A percentile compares a stretch with the other conserved stretches of the same genome.
Conservation (phyloP, 75 land plant genomes). For the Sequoia sempervirens region DNA sequence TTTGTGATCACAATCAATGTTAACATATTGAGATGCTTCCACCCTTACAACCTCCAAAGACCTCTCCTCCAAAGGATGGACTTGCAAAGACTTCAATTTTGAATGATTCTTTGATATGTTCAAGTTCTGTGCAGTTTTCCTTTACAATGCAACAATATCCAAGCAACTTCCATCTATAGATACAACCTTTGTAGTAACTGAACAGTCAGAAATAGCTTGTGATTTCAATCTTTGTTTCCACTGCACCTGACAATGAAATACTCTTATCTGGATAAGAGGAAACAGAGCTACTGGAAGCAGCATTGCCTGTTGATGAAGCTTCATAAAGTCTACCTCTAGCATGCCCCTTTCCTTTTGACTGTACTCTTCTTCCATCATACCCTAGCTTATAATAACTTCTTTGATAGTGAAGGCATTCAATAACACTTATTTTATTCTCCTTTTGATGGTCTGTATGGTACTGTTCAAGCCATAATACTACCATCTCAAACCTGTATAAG, state of each 20-base stretch:
- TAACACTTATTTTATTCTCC: too few relatives aligned
- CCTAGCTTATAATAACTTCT: too few relatives aligned
- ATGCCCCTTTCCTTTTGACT: too few relatives aligned
- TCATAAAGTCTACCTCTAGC: too few relatives aligned
- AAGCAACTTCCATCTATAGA: too few relatives aligned
- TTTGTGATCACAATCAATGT: constrained; percentile 49
- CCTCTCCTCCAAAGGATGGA: constrained; percentile 2
- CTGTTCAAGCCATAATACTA: too few relatives aligned
- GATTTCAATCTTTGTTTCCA: background rate
- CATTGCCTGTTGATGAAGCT: background rate
- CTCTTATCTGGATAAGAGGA: background rate
- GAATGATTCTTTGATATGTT: constrained; percentile 1
- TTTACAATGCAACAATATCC: background rate
- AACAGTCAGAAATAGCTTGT: background rate
- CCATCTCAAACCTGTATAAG: too few relatives aligned
- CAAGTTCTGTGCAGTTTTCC: background rate
- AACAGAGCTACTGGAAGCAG: background rate
- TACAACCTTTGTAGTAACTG: background rate
- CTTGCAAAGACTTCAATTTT: constrained; percentile 6
- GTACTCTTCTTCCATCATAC: too few relatives aligned
- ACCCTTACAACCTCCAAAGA: background rate
- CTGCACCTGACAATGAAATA: background rate
- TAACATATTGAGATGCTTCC: constrained; percentile 13
- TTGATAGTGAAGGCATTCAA: too few relatives aligned
- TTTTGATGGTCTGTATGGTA: too few relatives aligned